Conservation (phyloP, 305 asterid species). For the Fraxinus angustifolia region DNA sequence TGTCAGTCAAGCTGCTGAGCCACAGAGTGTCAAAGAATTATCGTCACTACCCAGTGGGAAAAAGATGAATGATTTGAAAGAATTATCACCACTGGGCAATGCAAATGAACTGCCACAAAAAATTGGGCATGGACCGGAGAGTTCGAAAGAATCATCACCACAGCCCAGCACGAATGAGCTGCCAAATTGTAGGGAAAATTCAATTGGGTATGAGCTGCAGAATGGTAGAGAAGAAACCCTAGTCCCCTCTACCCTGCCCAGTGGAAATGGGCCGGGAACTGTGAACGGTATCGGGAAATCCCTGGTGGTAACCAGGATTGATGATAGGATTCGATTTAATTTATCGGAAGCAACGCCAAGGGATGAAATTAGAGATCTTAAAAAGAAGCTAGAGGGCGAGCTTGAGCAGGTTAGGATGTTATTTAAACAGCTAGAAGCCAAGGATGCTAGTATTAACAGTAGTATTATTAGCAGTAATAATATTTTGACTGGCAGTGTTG, state of each 20-base stretch:
- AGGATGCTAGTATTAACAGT: constrained; percentile 38
- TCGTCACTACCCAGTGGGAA: not conserved
- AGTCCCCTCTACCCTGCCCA: constrained; percentile 24
- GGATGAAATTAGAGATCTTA: constrained; percentile 52
- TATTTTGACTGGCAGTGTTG: constrained; percentile 28
- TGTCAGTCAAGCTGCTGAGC: not conserved
- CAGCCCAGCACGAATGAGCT: constrained; percentile 26
- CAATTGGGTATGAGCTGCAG: constrained; percentile 13
- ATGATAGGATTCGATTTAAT: constrained; percentile 54
- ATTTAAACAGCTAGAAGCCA: constrained; percentile 46
- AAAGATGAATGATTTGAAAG: constrained; percentile 13
- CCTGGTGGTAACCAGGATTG: constrained; percentile 42
- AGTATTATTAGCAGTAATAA: constrained; percentile 28
- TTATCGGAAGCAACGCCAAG: constrained; percentile 38
- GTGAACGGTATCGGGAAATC: constrained; percentile 38
- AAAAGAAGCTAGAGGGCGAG: constrained; percentile 47
- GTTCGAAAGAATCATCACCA: constrained; percentile 20
- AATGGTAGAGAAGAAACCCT: constrained; percentile 23
- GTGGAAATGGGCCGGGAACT: constrained; percentile 24
- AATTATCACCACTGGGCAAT: not conserved
- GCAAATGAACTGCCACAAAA: constrained; percentile 11
- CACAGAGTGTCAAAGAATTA: not conserved
- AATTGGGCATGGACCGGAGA: constrained; percentile 8
- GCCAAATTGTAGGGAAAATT: constrained; percentile 23
- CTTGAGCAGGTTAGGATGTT: constrained; percentile 58